Percentiles rank a stretch among this genome's conserved stretches.
Evolutionary conservation across 176 grass and related monocot species (phyloP).

Genomic region (Ananas comosus): DNA sequence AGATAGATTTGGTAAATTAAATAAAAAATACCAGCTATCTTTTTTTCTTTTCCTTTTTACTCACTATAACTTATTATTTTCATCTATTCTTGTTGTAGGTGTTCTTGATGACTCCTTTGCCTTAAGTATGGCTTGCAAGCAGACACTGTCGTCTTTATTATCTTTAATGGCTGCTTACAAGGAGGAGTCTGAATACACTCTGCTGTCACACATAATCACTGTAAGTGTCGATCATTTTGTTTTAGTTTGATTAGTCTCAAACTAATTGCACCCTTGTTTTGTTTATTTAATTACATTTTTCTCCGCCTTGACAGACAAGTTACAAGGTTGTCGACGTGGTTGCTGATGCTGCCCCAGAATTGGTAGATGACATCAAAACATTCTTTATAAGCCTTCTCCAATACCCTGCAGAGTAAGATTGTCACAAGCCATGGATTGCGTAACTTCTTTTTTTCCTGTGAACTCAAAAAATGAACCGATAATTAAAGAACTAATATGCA

Average conservation of each 20-base stretch:
- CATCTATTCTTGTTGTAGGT: conserved; percentile 32
- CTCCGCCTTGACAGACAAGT: conserved; percentile 45
- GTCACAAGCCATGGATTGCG: not conserved
- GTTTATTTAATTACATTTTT: conserved; percentile 17
- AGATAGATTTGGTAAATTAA: conserved; percentile 73
- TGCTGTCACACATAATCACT: conserved; percentile 47
- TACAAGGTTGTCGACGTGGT: conserved; percentile 41
- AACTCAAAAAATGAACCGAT: too few species aligned
- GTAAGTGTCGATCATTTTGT: conserved; percentile 34
- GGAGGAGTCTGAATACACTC: conserved; percentile 73
- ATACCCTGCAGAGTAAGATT: conserved; percentile 54
- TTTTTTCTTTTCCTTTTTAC: not conserved
- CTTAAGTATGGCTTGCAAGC: conserved; percentile 81
- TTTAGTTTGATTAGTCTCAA: not conserved
- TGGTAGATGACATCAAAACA: conserved; percentile 51
- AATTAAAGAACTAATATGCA: not conserved
- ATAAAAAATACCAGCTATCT: not conserved
- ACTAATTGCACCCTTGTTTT: not conserved
- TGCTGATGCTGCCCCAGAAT: conserved; percentile 66
- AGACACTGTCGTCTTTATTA: conserved; percentile 59
- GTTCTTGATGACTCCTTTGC: conserved; percentile 82
- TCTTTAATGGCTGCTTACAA: conserved; percentile 64
- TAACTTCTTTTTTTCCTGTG: too few species aligned
- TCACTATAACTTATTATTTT: conserved; percentile 9
- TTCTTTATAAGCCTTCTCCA: conserved; percentile 72